Evolutionary conservation across 1,284 basidiomycete species (phyloP).

Genomic region (Trametes pubescens): DNA sequence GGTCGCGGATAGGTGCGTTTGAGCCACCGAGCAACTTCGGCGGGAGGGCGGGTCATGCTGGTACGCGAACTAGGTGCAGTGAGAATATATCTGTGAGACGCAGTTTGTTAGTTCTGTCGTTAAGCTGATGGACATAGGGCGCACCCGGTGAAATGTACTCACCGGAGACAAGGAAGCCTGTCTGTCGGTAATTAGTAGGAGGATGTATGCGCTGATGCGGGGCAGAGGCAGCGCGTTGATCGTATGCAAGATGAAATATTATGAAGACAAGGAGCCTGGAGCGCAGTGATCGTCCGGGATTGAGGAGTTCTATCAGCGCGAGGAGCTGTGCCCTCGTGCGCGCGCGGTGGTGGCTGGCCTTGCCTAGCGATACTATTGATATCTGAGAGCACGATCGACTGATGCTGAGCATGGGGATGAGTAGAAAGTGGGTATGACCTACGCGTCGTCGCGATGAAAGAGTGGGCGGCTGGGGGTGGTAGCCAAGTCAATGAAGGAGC

Average conservation of each 20-base stretch:
- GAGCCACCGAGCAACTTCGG: conserved; percentile 53
- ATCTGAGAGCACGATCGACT: neutral
- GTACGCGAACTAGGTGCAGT: neutral
- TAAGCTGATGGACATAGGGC: conserved; percentile 5
- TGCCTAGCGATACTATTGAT: neutral
- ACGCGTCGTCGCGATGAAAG: neutral
- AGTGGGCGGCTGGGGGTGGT: neutral
- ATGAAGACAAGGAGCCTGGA: neutral
- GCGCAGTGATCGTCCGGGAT: neutral
- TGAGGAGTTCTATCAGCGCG: conserved; percentile 1
- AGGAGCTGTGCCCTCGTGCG: neutral
- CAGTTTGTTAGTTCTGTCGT: conserved; percentile 3
- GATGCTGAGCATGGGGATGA: neutral
- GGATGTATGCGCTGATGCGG: conserved; percentile 2
- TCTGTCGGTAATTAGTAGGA: neutral
- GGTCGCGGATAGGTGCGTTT: conserved; percentile 59
- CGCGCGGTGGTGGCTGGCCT: conserved; percentile 7
- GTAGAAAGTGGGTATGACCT: neutral
- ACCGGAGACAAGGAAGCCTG: conserved; percentile 5
- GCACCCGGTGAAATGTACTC: conserved; percentile 11
- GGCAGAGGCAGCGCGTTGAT: neutral
- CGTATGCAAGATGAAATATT: conserved; percentile 9
- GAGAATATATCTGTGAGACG: neutral
- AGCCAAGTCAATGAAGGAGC: neutral
- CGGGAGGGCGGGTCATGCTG: conserved; percentile 38